Conservation (phyloP, 2,329 filamentous ascomycete genomes). For the Sphaerulina vaccinii region DNA sequence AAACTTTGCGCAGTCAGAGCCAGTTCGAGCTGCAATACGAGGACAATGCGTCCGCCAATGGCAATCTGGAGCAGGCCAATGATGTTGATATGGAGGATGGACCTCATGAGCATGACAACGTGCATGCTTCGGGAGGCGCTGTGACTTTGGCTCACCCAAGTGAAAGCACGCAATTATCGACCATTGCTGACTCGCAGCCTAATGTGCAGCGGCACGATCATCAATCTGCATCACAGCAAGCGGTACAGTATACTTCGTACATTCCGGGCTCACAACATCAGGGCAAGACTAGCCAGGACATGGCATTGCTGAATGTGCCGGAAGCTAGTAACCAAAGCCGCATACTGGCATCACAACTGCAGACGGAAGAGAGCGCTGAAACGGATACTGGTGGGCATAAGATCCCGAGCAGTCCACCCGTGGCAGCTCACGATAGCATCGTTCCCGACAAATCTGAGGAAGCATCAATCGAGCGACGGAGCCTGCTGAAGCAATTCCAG, state of each 20-base stretch:
- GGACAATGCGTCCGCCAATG: slow-evolving; percentile 12
- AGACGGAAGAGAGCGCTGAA: slow-evolving; percentile 12
- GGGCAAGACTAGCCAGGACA: slow-evolving; percentile 34
- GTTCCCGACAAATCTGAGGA: slow-evolving; percentile 28
- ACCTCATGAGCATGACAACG: not conserved
- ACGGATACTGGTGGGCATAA: slow-evolving; percentile 10
- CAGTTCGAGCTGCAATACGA: slow-evolving; percentile 26
- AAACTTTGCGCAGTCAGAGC: slow-evolving; percentile 35
- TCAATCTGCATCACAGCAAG: slow-evolving; percentile 16
- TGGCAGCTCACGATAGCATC: slow-evolving; percentile 22
- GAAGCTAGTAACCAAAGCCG: slow-evolving; percentile 18
- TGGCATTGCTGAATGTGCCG: slow-evolving; percentile 28
- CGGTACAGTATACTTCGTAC: slow-evolving; percentile 37
- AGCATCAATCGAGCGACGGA: slow-evolving; percentile 18
- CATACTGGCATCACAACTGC: slow-evolving; percentile 20
- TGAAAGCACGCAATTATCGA: slow-evolving; percentile 37
- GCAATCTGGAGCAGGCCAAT: slow-evolving; percentile 6
- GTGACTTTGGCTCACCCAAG: not conserved
- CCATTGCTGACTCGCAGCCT: slow-evolving; percentile 49
- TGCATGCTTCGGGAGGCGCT: not conserved
- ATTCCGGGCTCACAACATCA: slow-evolving; percentile 38
- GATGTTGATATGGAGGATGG: slow-evolving; percentile 11
- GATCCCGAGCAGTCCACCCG: slow-evolving; percentile 39
- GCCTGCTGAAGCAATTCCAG: slow-evolving; percentile 21
- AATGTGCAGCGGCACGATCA: not conserved